Base-by-base conservation (phyloP, 169 alveolate species). In the Besnoitia besnoiti region DNA sequence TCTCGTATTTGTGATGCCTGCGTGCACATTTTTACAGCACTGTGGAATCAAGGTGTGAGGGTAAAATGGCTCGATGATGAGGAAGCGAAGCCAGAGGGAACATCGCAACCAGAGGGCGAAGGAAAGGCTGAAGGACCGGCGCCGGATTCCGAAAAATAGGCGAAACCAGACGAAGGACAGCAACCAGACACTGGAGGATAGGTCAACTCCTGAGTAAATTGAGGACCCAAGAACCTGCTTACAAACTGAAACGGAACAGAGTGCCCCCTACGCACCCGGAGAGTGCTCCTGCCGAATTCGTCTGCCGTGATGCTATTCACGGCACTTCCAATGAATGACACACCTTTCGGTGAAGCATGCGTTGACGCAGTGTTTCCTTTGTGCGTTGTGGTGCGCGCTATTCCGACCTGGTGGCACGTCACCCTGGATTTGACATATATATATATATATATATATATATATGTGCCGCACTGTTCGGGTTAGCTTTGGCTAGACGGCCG, bases 1-100 rank as follows among this genome's bases (percentile, higher is more conserved):
- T 21, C 67, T 55, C 33, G 30, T 55, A n/a, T 55, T n/a, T 55
- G 67, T 55, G 12, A n/a, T 5, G 1, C 3, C 3, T 55, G 67
- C 24, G 30, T n/a, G n/a, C 3, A 55, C 27, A n/a, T 16, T 2
- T 59, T 67, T 33, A 49, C 93, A 93, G 95, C 95, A 5, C 75
- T 93, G 37, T 93, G 95, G 95, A 93, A 88, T 39, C 91, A 82
- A 73, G 95, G 95, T 8, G 95, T 93, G 30, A 85, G 95, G 7
- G 95, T 93, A 40, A 93, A 89, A 76, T 93, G 95, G 95, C 91
- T 93, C 27, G 91, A 91, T 37, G 88, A 82, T 3, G 87, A 77
- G 19, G 87, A 77, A n/a, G 0, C 8, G 42, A 21, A 67, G n/a
- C n/a, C 10, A 5, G 80, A 67, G 4, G 80, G 80, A 35, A 42